A percentile compares a stretch with the other conserved stretches of the same genome.
Conservation (phyloP, 2,329 filamentous ascomycete species). For the Diaporthe nobilis region DNA sequence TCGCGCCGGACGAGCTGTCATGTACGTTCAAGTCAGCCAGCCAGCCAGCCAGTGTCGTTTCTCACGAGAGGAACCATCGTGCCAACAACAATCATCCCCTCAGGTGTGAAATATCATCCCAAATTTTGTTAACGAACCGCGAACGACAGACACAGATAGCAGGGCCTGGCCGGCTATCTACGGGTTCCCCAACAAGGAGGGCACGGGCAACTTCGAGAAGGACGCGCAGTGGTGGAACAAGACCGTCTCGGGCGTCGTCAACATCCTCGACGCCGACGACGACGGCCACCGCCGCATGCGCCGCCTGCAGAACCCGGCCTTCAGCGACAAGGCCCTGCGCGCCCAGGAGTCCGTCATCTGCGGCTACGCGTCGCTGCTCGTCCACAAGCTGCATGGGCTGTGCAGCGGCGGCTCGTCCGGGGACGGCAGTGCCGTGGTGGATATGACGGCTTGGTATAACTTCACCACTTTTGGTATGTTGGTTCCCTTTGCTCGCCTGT, state of each 20-base stretch:
- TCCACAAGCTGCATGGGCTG: slow-evolving; percentile 37
- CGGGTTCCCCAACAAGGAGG: slow-evolving; percentile 36
- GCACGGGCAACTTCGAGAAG: slow-evolving; percentile 31
- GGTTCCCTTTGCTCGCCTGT: slow-evolving; percentile 47
- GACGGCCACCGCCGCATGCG: slow-evolving; percentile 44
- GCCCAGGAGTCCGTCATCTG: slow-evolving; percentile 46
- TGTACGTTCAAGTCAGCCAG: neutral
- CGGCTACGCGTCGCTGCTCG: slow-evolving; percentile 42
- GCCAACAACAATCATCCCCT: neutral
- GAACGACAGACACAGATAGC: slow-evolving; percentile 4
- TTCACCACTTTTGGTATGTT: slow-evolving; percentile 46
- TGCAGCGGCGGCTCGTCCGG: slow-evolving; percentile 17
- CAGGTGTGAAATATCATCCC: too few species aligned
- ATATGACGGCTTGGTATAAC: slow-evolving; percentile 46
- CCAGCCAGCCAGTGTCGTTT: neutral
- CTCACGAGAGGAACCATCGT: neutral
- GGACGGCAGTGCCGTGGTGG: slow-evolving; percentile 39
- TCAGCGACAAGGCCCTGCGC: slow-evolving; percentile 48
- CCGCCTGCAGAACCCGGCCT: slow-evolving; percentile 46
- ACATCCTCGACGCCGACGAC: slow-evolving; percentile 36
- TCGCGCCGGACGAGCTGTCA: slow-evolving; percentile 36
- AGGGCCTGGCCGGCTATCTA: slow-evolving; percentile 35
- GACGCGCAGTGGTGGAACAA: slow-evolving; percentile 38
- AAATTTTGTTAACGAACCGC: neutral
- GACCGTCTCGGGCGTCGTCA: slow-evolving; percentile 34